Percentiles rank a stretch among this genome's conserved stretches.
These are phyloP conservation scores for Forsythia suspensa DNA, from an alignment of 257 asterid genomes.

Conservation along the genomic window DNA sequence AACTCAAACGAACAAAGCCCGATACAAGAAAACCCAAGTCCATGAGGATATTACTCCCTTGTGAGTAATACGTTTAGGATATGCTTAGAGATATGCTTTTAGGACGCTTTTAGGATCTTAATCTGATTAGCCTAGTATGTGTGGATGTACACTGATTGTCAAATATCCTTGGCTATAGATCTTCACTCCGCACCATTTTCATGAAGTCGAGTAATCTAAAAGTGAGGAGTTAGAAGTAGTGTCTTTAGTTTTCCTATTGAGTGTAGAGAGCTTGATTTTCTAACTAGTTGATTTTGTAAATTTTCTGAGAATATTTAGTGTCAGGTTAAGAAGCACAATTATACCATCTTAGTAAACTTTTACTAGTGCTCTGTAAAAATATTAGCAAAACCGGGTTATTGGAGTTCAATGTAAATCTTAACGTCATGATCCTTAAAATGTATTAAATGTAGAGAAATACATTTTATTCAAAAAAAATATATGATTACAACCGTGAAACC, in stretches of 20 bases:
- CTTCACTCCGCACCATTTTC: too few species aligned
- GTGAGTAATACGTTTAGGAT: not conserved
- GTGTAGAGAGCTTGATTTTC: too few species aligned
- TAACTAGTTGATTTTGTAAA: too few species aligned
- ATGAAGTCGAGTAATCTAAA: too few species aligned
- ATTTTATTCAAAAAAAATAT: not conserved
- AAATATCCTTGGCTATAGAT: too few species aligned
- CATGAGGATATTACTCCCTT: too few species aligned
- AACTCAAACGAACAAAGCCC: too few species aligned
- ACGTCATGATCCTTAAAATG: not conserved
- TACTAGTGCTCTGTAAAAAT: not conserved
- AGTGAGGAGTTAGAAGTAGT: too few species aligned
- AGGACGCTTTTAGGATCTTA: not conserved
- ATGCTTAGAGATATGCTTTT: not conserved
- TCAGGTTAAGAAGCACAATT: not conserved
- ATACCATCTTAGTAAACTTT: not conserved
- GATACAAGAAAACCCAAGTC: too few species aligned
- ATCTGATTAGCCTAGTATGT: too few species aligned
- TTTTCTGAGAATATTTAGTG: not conserved
- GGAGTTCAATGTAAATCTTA: not conserved
- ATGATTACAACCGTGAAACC: not conserved
- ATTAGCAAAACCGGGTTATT: not conserved
- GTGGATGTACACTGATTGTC: too few species aligned
- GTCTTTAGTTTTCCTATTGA: too few species aligned
- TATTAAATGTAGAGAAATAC: not conserved